Base-by-base conservation (phyloP, 176 grass and related monocot genomes). In the Pontederia crassipes region DNA sequence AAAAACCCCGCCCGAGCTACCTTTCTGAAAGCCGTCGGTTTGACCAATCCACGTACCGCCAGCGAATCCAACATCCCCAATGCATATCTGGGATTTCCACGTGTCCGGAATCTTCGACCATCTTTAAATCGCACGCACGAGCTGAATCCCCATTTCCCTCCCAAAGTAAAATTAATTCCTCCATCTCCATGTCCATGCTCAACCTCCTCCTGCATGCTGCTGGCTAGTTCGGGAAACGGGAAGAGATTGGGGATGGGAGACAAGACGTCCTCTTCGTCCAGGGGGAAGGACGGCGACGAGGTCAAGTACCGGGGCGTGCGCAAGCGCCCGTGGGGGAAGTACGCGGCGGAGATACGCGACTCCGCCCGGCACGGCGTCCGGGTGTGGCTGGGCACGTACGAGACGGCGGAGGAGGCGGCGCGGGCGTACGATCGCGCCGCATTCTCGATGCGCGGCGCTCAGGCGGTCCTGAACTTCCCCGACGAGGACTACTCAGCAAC, bases 401-500 rank as follows among this genome's bases (percentile, higher is more conserved):
- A 93, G 70, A 93, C 89, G 12, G 89, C 89, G 2, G 89, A 93
- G 81, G 84, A 93, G 62, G 89, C 89, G 0, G 89, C 89, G 0
- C 70, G 79, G 0, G 89, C 89, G 0, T 95, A 95, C 71, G 89
- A 95, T 73, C 78, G 81, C 35, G 52, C 85, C 13, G 89, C 89
- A 9, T 95, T 79, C 69, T 72, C 85, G 48, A 95, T 95, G 89
- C 78, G 89, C 29, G 89, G 89, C 46, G 46, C 59, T 29, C 71
- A 71, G 69, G 89, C 89, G 48, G 85, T 95, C 1, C 79, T 95
- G 73, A 95, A 95, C 79, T 95, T 95, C 75, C 89, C 89, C 11
- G 77, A 72, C 57, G 79, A 85, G 35, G 82, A 61, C 3, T 70
- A 52, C 2, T 9, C 47, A 10, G 4, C 16, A 24, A 9, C 67